Evolutionary conservation across 225 moss, liverwort and hornwort species (phyloP).

Genomic region (Sphagnum tenellum): DNA sequence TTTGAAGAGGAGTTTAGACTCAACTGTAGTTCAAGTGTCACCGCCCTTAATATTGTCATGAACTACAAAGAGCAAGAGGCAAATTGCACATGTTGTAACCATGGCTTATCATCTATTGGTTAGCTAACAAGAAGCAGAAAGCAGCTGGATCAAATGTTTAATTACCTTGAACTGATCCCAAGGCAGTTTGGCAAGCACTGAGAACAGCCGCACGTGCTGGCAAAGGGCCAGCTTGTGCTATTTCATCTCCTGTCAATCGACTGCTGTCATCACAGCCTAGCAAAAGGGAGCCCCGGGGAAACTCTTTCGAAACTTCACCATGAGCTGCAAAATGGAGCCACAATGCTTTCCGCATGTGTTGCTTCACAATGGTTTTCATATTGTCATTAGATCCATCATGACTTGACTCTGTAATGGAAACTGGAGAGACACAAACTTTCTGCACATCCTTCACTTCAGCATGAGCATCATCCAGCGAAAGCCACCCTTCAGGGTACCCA

Average conservation of each 20-base stretch:
- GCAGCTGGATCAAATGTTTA: neutral
- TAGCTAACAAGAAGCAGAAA: too few relatives aligned
- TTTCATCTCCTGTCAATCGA: conserved; percentile 12
- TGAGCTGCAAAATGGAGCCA: conserved; percentile 25
- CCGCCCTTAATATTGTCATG: too few relatives aligned
- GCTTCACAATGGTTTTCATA: conserved; percentile 4
- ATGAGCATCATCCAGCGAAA: conserved; percentile 1
- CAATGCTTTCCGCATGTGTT: conserved; percentile 14
- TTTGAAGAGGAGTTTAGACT: too few relatives aligned
- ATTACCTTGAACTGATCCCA: conserved; percentile 23
- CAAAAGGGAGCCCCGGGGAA: conserved; percentile 22
- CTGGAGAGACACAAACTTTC: neutral
- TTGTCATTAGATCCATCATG: neutral
- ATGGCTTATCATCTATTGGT: too few relatives aligned
- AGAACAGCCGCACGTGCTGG: conserved; percentile 14
- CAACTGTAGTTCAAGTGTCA: too few relatives aligned
- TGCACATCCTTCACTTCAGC: conserved; percentile 4
- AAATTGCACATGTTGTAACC: too few relatives aligned
- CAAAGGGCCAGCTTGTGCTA: conserved; percentile 6
- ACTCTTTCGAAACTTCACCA: conserved; percentile 17
- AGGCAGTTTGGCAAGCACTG: conserved; percentile 28
- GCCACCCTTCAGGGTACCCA: conserved; percentile 3
- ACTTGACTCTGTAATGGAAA: conserved; percentile 3
- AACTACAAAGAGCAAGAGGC: too few relatives aligned
- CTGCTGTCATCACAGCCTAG: neutral